phyloP scores from a whole-genome alignment of 73 alveolate genomes.

The Tetrahymena thermophila region DNA sequence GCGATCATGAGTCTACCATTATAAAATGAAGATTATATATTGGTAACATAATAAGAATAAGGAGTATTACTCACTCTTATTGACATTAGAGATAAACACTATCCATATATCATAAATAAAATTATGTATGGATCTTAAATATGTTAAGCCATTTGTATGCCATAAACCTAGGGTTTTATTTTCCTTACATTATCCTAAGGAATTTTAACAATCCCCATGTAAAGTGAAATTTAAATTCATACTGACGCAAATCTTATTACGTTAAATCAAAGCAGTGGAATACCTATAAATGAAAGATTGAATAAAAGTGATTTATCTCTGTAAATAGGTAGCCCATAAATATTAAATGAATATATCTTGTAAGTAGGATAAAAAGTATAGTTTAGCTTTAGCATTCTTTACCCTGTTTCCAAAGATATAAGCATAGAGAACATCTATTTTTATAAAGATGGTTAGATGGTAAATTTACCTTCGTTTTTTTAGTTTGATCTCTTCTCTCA shows the following conservation, averaged over 20 bases:
- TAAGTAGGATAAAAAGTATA: neutral
- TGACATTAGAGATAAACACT: neutral
- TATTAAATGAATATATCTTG: neutral
- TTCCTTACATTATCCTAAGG: neutral
- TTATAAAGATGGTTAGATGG: neutral
- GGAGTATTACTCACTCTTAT: neutral
- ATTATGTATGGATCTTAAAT: neutral
- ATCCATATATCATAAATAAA: neutral
- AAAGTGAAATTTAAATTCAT: neutral
- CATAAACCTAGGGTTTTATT: neutral
- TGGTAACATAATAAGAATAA: neutral
- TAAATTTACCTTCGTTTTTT: neutral
- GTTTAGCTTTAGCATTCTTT: neutral
- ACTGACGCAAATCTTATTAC: neutral
- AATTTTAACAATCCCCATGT: neutral
- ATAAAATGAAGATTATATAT: neutral
- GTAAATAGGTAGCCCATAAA: neutral
- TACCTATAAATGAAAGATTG: too few relatives aligned
- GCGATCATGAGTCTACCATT: neutral
- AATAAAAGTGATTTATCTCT: too few relatives aligned
- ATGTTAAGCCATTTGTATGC: neutral
- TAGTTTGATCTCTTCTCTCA: neutral
- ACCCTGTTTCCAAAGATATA: neutral
- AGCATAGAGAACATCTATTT: neutral
- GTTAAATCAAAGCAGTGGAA: neutral